Evolutionary conservation across 345 rosid genomes (phyloP), one percentile per base, ranked within the genome.

Genomic region (Cardamine resedifolia): DNA sequence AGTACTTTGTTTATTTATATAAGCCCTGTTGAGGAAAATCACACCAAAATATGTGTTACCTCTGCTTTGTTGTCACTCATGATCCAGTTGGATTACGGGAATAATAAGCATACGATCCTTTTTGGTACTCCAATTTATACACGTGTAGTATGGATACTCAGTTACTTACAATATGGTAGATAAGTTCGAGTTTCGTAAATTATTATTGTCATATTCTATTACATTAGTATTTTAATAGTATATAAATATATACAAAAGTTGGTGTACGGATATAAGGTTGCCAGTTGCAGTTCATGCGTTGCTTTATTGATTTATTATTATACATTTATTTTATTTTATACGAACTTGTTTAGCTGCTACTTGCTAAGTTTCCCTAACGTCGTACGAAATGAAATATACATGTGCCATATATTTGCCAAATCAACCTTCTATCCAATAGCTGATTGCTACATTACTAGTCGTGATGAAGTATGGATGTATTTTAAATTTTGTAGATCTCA

Each of bases 61-160:
- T 41, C 44, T 64, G 7, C 23, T 7, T 24, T 65, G 58, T 19
- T 31, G 70, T 12, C n/a, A 28, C 5, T 19, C 21, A 19, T 60
- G 7, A 23, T 18, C 23, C 49, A 23, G 9, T 18, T 36, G 18
- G 38, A 28, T 10, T 34, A 81, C 75, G 81, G 80, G 49, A 78
- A 70, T 79, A 71, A 36, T 18, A 52, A 33, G 69, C 34, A 77
- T 66, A 58, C 44, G 38, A 81, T 80, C 2, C n/a, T 39, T 4
- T 3, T 15, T 15, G 9, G 4, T 59, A 26, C 7, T 21, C 10
- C 19, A 15, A 14, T 39, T 15, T 7, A 23, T 6, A 36, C 20
- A 36, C 12, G 19, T 21, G 12, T 34, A 5, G n/a, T 12, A 23
- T 14, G 3, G 47, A 41, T 15, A 23, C 28, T 59, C 20, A 20